A percentile compares a stretch with the other conserved stretches of the same genome.
Evolutionary conservation across 2,329 filamentous ascomycete species (phyloP).

Genomic region (Xenosphaeropsis pyriputrescens): DNA sequence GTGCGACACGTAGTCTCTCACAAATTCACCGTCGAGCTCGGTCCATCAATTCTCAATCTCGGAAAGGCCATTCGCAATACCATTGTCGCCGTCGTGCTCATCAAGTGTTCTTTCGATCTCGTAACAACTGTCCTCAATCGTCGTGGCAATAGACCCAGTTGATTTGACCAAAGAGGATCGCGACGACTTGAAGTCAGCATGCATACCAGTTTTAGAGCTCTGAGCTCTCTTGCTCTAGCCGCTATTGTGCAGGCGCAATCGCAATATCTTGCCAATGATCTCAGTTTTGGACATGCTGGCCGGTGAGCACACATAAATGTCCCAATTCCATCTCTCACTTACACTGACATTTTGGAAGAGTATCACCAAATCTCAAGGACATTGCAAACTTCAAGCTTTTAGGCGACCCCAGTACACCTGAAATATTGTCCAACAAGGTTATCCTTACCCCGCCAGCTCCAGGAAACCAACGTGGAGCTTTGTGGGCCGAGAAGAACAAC

Average conservation of each 20-base stretch:
- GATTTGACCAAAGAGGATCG: not conserved
- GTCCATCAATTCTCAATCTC: slow-evolving; percentile 29
- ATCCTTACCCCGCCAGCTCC: slow-evolving; percentile 82
- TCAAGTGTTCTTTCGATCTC: slow-evolving; percentile 21
- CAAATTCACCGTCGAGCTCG: slow-evolving; percentile 34
- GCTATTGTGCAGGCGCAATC: slow-evolving; percentile 15
- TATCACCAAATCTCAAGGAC: slow-evolving; percentile 15
- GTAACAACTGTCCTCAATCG: slow-evolving; percentile 17
- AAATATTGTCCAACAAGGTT: slow-evolving; percentile 73
- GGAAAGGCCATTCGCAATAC: slow-evolving; percentile 33
- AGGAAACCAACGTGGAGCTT: slow-evolving; percentile 68
- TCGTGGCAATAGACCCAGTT: not conserved
- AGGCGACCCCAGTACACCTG: slow-evolving; percentile 34
- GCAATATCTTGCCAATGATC: slow-evolving; percentile 15
- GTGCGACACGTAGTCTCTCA: slow-evolving; percentile 31
- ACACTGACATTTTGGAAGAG: slow-evolving; percentile 8
- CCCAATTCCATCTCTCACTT: not conserved
- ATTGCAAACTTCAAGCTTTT: slow-evolving; percentile 16
- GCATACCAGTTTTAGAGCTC: slow-evolving; percentile 1
- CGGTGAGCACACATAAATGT: slow-evolving; percentile 9
- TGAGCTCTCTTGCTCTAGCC: slow-evolving; percentile 12
- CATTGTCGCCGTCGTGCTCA: slow-evolving; percentile 30
- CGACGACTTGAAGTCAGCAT: not conserved
- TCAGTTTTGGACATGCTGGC: slow-evolving; percentile 29
- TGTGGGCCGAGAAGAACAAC: slow-evolving; percentile 60